Percentiles rank a stretch among this genome's conserved stretches.
Evolutionary conservation across 2,329 filamentous ascomycete species (phyloP).

Genomic region (Conoideocrella luteorostrata): DNA sequence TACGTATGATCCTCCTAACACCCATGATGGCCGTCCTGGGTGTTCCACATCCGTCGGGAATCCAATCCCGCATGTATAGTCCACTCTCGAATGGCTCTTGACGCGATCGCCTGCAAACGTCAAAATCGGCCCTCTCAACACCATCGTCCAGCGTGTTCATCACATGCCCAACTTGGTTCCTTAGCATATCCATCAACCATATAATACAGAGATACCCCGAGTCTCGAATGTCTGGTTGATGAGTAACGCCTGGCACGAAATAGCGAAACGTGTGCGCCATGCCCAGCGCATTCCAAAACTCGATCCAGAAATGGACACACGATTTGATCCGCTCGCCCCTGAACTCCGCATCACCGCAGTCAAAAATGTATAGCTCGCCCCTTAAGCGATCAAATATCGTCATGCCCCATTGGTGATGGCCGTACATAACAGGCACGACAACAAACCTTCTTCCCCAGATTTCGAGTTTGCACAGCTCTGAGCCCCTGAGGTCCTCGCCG

Average conservation of each 20-base stretch:
- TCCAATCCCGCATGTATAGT: slow-evolving; percentile 11
- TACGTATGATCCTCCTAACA: slow-evolving; percentile 8
- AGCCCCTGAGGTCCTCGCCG: not conserved
- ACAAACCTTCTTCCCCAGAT: slow-evolving; percentile 11
- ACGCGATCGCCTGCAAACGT: slow-evolving; percentile 1
- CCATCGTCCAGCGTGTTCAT: slow-evolving; percentile 4
- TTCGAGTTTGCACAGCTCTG: not conserved
- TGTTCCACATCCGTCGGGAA: slow-evolving; percentile 8
- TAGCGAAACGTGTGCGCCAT: slow-evolving; percentile 14
- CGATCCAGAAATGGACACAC: slow-evolving; percentile 14
- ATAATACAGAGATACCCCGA: slow-evolving; percentile 10
- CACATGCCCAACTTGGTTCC: slow-evolving; percentile 12
- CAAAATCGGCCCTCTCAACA: not conserved
- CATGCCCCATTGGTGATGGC: slow-evolving; percentile 14
- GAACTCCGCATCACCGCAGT: slow-evolving; percentile 7
- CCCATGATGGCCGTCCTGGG: slow-evolving; percentile 1
- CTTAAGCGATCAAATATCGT: slow-evolving; percentile 15
- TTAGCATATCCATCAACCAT: slow-evolving; percentile 15
- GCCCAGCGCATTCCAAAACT: slow-evolving; percentile 13
- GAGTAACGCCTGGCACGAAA: slow-evolving; percentile 9
- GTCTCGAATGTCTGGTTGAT: slow-evolving; percentile 5
- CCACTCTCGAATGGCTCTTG: not conserved
- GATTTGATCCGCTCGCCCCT: slow-evolving; percentile 11
- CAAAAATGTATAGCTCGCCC: slow-evolving; percentile 15
- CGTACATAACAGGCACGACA: slow-evolving; percentile 12